These are phyloP conservation scores for Lumnitzera littorea DNA, from an alignment of 345 rosid genomes.

Conservation along the genomic window DNA sequence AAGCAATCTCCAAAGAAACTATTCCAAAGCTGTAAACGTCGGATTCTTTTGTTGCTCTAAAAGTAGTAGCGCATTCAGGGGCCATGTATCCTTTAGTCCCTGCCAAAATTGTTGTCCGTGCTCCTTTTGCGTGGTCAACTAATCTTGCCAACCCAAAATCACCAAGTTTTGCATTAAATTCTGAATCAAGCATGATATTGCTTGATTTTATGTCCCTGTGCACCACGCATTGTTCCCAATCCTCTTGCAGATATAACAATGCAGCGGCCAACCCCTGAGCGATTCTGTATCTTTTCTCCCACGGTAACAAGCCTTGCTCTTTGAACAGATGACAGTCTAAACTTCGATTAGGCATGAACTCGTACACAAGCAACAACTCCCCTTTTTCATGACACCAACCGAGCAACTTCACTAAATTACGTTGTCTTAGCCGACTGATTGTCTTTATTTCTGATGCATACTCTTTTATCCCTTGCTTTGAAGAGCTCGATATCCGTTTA, in stretches of 20 bases:
- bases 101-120: neutral
- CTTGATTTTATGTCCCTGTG: conserved; percentile 36
- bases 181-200: conserved; percentile 30
- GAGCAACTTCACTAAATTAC: conserved; percentile 30
- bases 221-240: conserved; percentile 31
- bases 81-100: conserved; percentile 37
- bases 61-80: conserved; percentile 28
- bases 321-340: conserved; percentile 29
- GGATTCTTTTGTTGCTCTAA: conserved; percentile 26
- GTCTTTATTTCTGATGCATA: conserved; percentile 16
- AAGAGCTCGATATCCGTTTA: conserved; percentile 12
- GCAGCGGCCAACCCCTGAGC: conserved; percentile 28
- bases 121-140: conserved; percentile 20
- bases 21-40: conserved; percentile 25
- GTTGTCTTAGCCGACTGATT: conserved; percentile 34
- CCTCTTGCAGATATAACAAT: conserved; percentile 28
- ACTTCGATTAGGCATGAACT: conserved; percentile 35
- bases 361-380: conserved; percentile 39
- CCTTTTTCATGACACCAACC: conserved; percentile 48
- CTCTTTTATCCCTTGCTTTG: conserved; percentile 19
- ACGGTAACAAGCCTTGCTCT: conserved; percentile 10
- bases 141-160: conserved; percentile 38
- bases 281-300: conserved; percentile 21
- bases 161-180: conserved; percentile 32
- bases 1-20: too few species aligned